These are phyloP conservation scores for Trichosporon sp. DNA, from an alignment of 1,284 basidiomycete species.

Conservation along the genomic window DNA sequence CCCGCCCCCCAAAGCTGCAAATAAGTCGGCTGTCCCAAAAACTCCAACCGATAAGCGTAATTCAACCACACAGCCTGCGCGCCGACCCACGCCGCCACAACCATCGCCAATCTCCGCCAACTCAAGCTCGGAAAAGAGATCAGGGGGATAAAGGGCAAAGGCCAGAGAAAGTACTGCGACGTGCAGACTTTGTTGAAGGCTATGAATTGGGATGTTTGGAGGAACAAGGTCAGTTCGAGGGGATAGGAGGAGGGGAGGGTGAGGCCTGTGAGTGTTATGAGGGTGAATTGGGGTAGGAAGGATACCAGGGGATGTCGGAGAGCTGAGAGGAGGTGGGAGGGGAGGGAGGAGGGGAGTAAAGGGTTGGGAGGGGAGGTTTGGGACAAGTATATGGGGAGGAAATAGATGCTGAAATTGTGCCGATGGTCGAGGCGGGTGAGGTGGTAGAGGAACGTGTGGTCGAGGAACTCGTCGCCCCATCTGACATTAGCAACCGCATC, in stretches of 20 bases:
- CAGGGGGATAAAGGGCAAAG: conserved; percentile 81
- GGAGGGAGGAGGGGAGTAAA: background rate
- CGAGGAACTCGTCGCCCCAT: conserved; percentile 88
- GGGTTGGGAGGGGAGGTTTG: no score
- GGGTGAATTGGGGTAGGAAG: conserved; percentile 50
- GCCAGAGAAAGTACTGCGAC: conserved; percentile 98
- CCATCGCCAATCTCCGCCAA: conserved; percentile 48
- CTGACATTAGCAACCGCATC: conserved; percentile 54
- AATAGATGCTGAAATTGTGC: conserved; percentile 98
- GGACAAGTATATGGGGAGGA: conserved; percentile 81
- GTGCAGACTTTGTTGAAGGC: conserved; percentile 98
- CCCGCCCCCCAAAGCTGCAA: conserved; percentile 69
- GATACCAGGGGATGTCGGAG: conserved; percentile 40
- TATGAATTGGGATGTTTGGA: conserved; percentile 86
- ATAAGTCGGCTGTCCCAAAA: conserved; percentile 68
- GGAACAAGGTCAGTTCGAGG: conserved; percentile 67
- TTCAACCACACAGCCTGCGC: conserved; percentile 73
- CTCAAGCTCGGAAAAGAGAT: conserved; percentile 62
- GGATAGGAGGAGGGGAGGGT: conserved; percentile 47
- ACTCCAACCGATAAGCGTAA: conserved; percentile 83
- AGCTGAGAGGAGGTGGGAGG: conserved; percentile 11
- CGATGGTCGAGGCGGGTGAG: conserved; percentile 84
- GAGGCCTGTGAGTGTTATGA: conserved; percentile 37
- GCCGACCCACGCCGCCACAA: conserved; percentile 63
- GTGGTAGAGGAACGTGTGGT: conserved; percentile 92